phyloP scores from a whole-genome alignment of 2,329 filamentous ascomycete genomes.

The Emergomyces africanus region DNA sequence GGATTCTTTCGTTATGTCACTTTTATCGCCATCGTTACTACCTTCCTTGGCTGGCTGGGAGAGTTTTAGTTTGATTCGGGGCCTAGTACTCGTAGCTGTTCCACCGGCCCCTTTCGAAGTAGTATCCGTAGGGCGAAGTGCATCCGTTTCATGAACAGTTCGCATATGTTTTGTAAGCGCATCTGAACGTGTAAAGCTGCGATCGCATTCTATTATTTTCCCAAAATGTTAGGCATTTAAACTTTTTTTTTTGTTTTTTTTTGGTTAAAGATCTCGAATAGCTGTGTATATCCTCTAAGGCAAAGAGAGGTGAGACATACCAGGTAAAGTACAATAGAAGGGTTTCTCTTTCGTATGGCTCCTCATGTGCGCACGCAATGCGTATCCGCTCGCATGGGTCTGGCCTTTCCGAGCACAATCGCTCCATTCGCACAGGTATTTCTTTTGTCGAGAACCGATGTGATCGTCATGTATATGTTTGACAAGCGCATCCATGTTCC shows the following conservation, averaged over 20 bases:
- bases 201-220: constrained; percentile 66
- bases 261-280: neutral
- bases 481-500: constrained; percentile 70
- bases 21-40: constrained; percentile 11
- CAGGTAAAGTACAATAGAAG: constrained; percentile 89
- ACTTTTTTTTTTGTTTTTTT: no score
- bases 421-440: constrained; percentile 96
- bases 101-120: constrained; percentile 25
- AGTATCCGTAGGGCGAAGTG: constrained; percentile 54
- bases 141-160: constrained; percentile 95
- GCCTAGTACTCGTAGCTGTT: constrained; percentile 21
- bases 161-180: constrained; percentile 97
- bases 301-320: constrained; percentile 38
- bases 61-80: constrained; percentile 32
- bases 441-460: constrained; percentile 85
- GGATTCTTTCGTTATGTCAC: constrained; percentile 20
- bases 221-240: neutral
- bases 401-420: constrained; percentile 81
- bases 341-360: constrained; percentile 98
- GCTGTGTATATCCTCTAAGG: neutral
- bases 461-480: constrained; percentile 85
- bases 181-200: constrained; percentile 90
- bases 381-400: constrained; percentile 89
- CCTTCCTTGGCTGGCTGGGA: constrained; percentile 24
- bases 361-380: constrained; percentile 91